phyloP scores from a whole-genome alignment of 2,329 filamentous ascomycete genomes.

The Paramyrothecium roridum region DNA sequence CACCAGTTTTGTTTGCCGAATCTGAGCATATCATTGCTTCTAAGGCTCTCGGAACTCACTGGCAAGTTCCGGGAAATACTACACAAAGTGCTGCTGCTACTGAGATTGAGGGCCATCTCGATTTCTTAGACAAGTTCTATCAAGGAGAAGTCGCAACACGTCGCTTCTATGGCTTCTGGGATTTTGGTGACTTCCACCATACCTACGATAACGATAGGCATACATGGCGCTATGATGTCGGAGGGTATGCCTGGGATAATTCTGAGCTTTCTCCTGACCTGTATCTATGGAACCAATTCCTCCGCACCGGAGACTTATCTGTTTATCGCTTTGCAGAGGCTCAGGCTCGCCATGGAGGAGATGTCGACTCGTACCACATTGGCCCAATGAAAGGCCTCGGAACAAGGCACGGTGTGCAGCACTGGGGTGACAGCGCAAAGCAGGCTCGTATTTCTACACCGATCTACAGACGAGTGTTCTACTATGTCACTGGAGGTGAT shows the following conservation, averaged over 20 bases:
- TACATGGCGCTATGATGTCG: conserved; percentile 59
- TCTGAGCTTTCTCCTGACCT: conserved; percentile 60
- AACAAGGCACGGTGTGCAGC: conserved; percentile 60
- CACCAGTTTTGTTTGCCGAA: conserved; percentile 46
- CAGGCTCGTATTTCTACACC: conserved; percentile 49
- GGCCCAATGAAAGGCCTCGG: conserved; percentile 57
- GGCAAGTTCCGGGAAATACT: neutral
- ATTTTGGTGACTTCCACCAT: conserved; percentile 61
- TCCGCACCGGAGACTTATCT: conserved; percentile 53
- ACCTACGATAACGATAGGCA: conserved; percentile 58
- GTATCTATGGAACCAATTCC: conserved; percentile 60
- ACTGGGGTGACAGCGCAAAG: conserved; percentile 59
- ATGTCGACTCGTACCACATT: conserved; percentile 60
- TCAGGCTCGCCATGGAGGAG: conserved; percentile 53
- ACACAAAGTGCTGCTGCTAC: too few species aligned
- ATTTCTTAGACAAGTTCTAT: conserved; percentile 55
- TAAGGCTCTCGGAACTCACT: conserved; percentile 13
- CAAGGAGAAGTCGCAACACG: conserved; percentile 50
- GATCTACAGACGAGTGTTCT: conserved; percentile 45
- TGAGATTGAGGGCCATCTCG: conserved; percentile 45
- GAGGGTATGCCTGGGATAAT: conserved; percentile 64
- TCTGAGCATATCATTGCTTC: conserved; percentile 36
- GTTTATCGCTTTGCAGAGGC: conserved; percentile 58
- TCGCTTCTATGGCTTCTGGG: conserved; percentile 61
- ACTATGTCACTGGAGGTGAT: conserved; percentile 53